phyloP scores from a whole-genome alignment of 371 early-diverging fungal species.

The Catenaria anguillulae region DNA sequence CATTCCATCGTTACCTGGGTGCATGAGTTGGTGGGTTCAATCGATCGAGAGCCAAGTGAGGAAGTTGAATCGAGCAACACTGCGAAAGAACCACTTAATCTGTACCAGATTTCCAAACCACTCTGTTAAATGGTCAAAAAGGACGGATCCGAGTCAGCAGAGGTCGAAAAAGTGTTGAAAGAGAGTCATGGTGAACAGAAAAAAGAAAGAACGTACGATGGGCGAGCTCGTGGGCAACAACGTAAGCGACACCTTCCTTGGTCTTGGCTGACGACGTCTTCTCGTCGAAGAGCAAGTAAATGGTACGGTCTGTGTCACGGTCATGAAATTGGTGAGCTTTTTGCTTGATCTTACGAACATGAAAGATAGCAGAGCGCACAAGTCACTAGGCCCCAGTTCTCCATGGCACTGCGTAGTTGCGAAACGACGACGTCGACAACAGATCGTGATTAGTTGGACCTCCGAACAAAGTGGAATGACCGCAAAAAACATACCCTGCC shows the following conservation, averaged over 20 bases:
- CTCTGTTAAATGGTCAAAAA: too few relatives aligned
- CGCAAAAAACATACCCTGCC: constrained; percentile 27
- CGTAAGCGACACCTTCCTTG: constrained; percentile 66
- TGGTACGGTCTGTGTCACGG: constrained; percentile 73
- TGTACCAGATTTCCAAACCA: constrained; percentile 99
- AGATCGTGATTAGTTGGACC: not conserved
- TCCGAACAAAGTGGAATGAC: too few relatives aligned
- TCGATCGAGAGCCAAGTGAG: too few relatives aligned
- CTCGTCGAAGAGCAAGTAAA: constrained; percentile 54
- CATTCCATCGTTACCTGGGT: constrained; percentile 72
- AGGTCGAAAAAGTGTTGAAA: not conserved
- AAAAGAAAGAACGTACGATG: constrained; percentile 39
- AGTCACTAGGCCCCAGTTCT: constrained; percentile 92
- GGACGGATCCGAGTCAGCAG: too few relatives aligned
- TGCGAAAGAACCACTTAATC: too few relatives aligned
- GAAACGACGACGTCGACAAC: not conserved
- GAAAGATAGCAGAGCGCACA: too few relatives aligned
- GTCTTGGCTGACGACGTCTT: constrained; percentile 38
- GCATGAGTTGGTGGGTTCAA: constrained; percentile 49
- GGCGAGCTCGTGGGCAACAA: constrained; percentile 85
- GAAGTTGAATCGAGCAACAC: too few relatives aligned
- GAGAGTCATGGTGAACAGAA: not conserved
- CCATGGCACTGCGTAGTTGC: too few relatives aligned
- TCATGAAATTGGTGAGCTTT: too few relatives aligned
- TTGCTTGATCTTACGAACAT: too few relatives aligned